Evolutionary conservation across 225 moss, liverwort and hornwort species (phyloP), one percentile per base, ranked within the genome.

Genomic region (Anthoceros angustus): DNA sequence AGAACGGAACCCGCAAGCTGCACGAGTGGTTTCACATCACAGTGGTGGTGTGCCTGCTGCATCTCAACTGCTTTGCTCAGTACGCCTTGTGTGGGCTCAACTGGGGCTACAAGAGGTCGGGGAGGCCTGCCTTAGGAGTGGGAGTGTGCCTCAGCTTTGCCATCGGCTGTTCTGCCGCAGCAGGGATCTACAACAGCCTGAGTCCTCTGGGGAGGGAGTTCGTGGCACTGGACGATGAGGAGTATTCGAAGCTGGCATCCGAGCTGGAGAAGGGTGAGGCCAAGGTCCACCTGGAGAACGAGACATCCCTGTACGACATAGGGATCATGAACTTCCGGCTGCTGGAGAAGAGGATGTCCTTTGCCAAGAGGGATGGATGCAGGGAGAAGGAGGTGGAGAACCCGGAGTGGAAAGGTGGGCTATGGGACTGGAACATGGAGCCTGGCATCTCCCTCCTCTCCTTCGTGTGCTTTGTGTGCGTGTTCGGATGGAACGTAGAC

Each of bases 401-500:
- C 64, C 87, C 93, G 9, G 70, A 81, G 65, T 94, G 93, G 93
- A 86, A 79, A 77, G 93, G 90, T n/a, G 80, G 86, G 4, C 25
- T 94, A 12, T 82, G 86, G 46, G 80, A 78, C 62, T 74, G 86
- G 9, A 69, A 64, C 38, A 69, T 77, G 41, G 93, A 87, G 42
- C 82, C 82, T n/a, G 72, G 78, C 1, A 84, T 94, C 38, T 77
- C 83, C 16, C 14, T 87, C n/a, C 80, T 94, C 50, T 73, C 86
- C 40, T 49, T 74, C 3, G 24, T 81, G 5, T 94, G 93, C 72
- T 80, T 81, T 69, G 76, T 85, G 12, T 94, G 90, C 66, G 93
- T 94, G 26, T 86, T 94, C 69, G 93, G 93, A 25, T 94, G 87
- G 73, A 94, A 90, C 41, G 81, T 90, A 69, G 93, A 94, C 43